Evolutionary conservation across 306 rosid species (phyloP).

Genomic region (Prosopis cineraria): DNA sequence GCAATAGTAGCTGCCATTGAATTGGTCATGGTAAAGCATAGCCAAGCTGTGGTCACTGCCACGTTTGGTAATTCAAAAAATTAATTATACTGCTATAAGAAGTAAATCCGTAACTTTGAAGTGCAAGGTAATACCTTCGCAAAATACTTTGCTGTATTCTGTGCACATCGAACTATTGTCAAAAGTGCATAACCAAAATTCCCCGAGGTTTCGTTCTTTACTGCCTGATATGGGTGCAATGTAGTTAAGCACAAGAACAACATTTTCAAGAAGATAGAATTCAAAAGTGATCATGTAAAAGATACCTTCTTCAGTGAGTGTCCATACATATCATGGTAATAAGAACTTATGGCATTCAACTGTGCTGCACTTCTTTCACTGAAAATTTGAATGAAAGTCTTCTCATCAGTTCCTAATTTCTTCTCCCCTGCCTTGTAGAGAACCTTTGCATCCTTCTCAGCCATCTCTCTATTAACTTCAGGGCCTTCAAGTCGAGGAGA

Average conservation of each 20-base stretch:
- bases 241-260: conserved; percentile 33
- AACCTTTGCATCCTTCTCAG: conserved; percentile 43
- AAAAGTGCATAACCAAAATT: conserved; percentile 60
- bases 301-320: conserved; percentile 66
- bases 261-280: background rate
- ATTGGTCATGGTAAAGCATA: background rate
- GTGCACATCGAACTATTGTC: conserved; percentile 63
- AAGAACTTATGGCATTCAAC: conserved; percentile 53
- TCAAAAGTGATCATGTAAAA: conserved; percentile 3
- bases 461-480: conserved; percentile 54
- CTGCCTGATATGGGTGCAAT: conserved; percentile 46
- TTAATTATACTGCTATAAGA: conserved; percentile 15
- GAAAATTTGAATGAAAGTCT: conserved; percentile 58
- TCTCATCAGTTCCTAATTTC: conserved; percentile 57
- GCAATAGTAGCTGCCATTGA: background rate
- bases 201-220: conserved; percentile 77
- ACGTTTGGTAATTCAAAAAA: background rate
- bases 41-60: background rate
- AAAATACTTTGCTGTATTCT: conserved; percentile 69
- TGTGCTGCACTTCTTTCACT: conserved; percentile 72
- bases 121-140: conserved; percentile 61
- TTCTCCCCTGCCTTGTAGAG: conserved; percentile 61
- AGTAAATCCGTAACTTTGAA: conserved; percentile 12
- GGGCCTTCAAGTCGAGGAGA: conserved; percentile 71
- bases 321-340: conserved; percentile 53